Evolutionary conservation across 306 rosid species (phyloP), one percentile per base, ranked within the genome.

Genomic region (Ormosia emarginata): DNA sequence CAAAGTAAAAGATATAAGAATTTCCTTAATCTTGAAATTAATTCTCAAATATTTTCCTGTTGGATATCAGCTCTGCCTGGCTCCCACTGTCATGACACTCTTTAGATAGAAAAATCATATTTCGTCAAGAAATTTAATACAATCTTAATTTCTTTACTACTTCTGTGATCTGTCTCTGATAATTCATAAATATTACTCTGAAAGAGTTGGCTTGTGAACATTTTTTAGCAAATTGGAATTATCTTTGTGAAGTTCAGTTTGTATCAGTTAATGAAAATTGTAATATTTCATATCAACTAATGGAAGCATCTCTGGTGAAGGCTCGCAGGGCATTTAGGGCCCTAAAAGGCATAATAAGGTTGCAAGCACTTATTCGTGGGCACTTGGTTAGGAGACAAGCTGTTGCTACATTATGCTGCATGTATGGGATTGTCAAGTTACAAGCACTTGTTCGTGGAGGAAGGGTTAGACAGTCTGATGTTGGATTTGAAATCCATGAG

Each of bases 291-390:
- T 83, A 43, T 64, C 10, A 34, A 74, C 85, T 79, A 84, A 82
- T 73, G 65, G 84, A 75, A 83, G 66, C 55, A 24, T 80, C 46
- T 73, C 46, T 61, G 79, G 71, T 89, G 89, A 85, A 94, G 98
- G 98, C 98, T 83, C 97, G 98, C 78, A 91, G 94, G 11, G 98
- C 98, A 65, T 92, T 89, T 84, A 74, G 85, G 85, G 92, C 97
- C 53, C 90, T 92, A 57, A 94, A 91, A 88, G 98, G 97, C 81
- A 92, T 94, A 75, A 94, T 94, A 88, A 88, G 95, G 91, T 82
- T 94, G 90, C 98, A 94, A 86, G 98, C 98, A 9, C 94, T 92
- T 56, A 88, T 94, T 79, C 98, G 98, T 70, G 97, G 98, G 70
- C 98, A 94, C 90, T 82, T 91, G 86, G 98, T 89, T 74, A 81